Evolutionary conservation across 2,329 filamentous ascomycete genomes (phyloP).

Genomic region (Eurotiales sp.): DNA sequence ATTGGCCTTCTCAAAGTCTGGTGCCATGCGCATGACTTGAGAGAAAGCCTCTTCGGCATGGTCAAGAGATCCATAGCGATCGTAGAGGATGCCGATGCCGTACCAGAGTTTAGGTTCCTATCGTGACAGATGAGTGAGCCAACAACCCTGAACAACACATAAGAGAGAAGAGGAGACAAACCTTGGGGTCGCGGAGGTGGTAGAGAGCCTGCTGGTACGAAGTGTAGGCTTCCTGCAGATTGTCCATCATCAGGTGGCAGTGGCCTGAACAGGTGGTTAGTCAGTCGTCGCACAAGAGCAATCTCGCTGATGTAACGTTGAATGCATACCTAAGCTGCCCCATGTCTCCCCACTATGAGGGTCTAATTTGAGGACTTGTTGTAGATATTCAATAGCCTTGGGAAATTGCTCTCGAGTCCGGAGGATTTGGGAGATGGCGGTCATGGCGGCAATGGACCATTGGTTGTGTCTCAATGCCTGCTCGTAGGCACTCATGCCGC

Average conservation of each 20-base stretch:
- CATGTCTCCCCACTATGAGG: conserved; percentile 88
- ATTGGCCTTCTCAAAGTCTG: conserved; percentile 96
- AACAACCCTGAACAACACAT: conserved; percentile 4
- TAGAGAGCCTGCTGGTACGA: conserved; percentile 95
- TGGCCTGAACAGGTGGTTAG: conserved; percentile 60
- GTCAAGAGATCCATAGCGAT: conserved; percentile 91
- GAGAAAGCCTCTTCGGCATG: conserved; percentile 98
- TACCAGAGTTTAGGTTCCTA: conserved; percentile 98
- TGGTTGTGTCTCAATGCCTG: conserved; percentile 82
- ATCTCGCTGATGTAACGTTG: conserved; percentile 1
- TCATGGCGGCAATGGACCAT: conserved; percentile 87
- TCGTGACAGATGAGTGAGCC: conserved; percentile 15
- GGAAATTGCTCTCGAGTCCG: conserved; percentile 90
- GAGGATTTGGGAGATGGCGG: conserved; percentile 85
- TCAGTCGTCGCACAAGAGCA: conserved; percentile 1
- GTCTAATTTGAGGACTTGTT: conserved; percentile 87
- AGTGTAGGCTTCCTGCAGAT: conserved; percentile 91
- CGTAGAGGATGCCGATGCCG: conserved; percentile 95
- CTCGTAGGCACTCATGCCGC: conserved; percentile 87
- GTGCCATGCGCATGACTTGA: conserved; percentile 98
- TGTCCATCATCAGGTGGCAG: conserved; percentile 98
- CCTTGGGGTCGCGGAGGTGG: conserved; percentile 89
- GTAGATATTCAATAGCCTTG: conserved; percentile 88
- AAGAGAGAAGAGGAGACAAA: conserved; percentile 38
- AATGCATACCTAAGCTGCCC: conserved; percentile 76